These are phyloP conservation scores for Alternaria gaisen DNA, from an alignment of 2,329 filamentous ascomycete genomes.

Conservation along the genomic window DNA sequence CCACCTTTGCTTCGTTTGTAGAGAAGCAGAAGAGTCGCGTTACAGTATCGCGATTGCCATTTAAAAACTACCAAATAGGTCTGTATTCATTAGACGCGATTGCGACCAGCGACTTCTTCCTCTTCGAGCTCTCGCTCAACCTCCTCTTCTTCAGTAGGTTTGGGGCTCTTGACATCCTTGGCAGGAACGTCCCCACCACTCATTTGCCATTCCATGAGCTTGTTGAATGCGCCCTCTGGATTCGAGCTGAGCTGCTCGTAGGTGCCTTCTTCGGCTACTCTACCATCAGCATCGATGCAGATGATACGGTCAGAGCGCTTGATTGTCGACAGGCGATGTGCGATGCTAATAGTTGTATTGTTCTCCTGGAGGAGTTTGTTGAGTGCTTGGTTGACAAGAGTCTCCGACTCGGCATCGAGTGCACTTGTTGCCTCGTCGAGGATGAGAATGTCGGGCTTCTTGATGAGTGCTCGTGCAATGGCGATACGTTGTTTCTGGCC, in stretches of 20 bases:
- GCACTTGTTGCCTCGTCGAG: conserved; percentile 95
- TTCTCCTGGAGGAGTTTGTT: conserved; percentile 80
- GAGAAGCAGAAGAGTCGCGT: conserved; percentile 1
- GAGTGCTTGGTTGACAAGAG: conserved; percentile 91
- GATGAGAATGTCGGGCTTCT: conserved; percentile 95
- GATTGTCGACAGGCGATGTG: conserved; percentile 94
- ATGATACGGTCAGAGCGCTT: conserved; percentile 95
- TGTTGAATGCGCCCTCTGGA: conserved; percentile 84
- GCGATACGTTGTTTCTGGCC: conserved; percentile 98
- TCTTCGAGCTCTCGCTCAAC: conserved; percentile 56
- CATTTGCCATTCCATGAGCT: conserved; percentile 99
- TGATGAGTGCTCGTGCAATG: conserved; percentile 92
- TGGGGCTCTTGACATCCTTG: conserved; percentile 39
- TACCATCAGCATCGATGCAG: conserved; percentile 84
- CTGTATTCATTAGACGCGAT: conserved; percentile 20
- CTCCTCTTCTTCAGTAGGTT: conserved; percentile 59
- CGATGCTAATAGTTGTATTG: conserved; percentile 97
- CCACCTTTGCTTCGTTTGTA: conserved; percentile 1
- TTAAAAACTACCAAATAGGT: background rate
- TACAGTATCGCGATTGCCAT: background rate
- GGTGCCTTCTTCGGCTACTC: conserved; percentile 88
- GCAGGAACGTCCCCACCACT: conserved; percentile 73
- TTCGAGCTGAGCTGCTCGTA: conserved; percentile 79
- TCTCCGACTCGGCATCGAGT: conserved; percentile 95
- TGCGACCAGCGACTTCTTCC: conserved; percentile 45